phyloP scores from a whole-genome alignment of 306 rosid species.

The Vigna hirtella region DNA sequence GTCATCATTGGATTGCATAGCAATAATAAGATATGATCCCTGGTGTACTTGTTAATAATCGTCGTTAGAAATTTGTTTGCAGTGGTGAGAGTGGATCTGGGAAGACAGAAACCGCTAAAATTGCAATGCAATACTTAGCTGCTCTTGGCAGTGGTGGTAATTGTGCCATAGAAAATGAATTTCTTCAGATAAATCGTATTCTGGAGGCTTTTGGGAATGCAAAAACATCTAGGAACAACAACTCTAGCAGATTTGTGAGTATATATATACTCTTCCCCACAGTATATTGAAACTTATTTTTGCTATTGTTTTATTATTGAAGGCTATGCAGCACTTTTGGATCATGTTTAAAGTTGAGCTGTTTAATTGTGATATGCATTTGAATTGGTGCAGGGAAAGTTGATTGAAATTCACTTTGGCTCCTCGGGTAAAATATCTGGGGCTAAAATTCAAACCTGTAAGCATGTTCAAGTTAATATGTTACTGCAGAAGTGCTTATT shows the following conservation, averaged over 20 bases:
- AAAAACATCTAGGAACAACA: conserved; percentile 71
- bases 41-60: conserved; percentile 22
- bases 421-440: conserved; percentile 73
- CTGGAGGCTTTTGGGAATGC: conserved; percentile 97
- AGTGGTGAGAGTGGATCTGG: conserved; percentile 99
- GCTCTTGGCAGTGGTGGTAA: conserved; percentile 68
- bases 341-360: conserved; percentile 20
- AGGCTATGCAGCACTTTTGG: conserved; percentile 37
- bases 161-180: conserved; percentile 55
- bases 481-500: conserved; percentile 33
- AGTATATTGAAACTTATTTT: conserved; percentile 16
- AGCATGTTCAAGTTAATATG: conserved; percentile 48
- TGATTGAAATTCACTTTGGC: conserved; percentile 77
- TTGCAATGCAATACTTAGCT: conserved; percentile 77
- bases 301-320: conserved; percentile 39
- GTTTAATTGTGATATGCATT: conserved; percentile 46
- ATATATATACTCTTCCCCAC: conserved; percentile 43
- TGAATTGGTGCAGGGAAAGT: conserved; percentile 79
- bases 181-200: conserved; percentile 66
- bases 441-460: conserved; percentile 87
- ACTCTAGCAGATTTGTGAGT: conserved; percentile 95
- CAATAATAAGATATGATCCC: conserved; percentile 8
- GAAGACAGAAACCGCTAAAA: conserved; percentile 90
- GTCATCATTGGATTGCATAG: conserved; percentile 20
- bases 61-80: conserved; percentile 44